phyloP scores from a whole-genome alignment of 495 filamentous ascomycete genomes.

The Penicillium angulare region DNA sequence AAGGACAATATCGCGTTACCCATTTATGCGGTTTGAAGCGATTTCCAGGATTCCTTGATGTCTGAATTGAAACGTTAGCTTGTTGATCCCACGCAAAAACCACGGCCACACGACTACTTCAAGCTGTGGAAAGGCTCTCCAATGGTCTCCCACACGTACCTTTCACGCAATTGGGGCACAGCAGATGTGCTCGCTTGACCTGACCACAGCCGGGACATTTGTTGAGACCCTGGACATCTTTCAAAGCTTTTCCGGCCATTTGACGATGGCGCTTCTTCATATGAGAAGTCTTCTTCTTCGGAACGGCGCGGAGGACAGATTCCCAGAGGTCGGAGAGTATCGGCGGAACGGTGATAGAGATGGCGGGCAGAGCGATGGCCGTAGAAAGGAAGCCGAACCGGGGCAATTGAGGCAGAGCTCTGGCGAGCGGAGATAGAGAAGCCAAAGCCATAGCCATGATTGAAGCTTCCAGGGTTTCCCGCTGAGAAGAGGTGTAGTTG shows the following conservation, averaged over 20 bases:
- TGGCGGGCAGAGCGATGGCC: conserved; percentile 17
- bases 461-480: neutral
- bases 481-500: neutral
- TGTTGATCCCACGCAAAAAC: too few relatives aligned
- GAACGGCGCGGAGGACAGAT: conserved; percentile 84
- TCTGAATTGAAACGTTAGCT: conserved; percentile 18
- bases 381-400: conserved; percentile 20
- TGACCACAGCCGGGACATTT: conserved; percentile 86
- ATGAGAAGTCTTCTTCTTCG: conserved; percentile 98
- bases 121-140: too few relatives aligned
- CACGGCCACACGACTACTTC: too few relatives aligned
- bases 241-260: conserved; percentile 89
- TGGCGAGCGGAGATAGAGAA: conserved; percentile 18
- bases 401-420: conserved; percentile 13
- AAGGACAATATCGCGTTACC: too few relatives aligned
- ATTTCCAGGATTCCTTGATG: conserved; percentile 30
- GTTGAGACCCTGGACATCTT: conserved; percentile 82
- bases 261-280: conserved; percentile 91
- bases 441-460: conserved; percentile 19
- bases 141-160: conserved; percentile 40
- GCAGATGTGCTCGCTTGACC: conserved; percentile 79
- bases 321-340: conserved; percentile 83
- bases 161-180: conserved; percentile 82
- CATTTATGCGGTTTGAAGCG: conserved; percentile 21
- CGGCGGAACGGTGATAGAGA: conserved; percentile 49